Percentiles rank a stretch among this genome's conserved stretches.
Evolutionary conservation across 2,329 filamentous ascomycete genomes (phyloP).

Genomic region (Colletotrichum higginsianum): DNA sequence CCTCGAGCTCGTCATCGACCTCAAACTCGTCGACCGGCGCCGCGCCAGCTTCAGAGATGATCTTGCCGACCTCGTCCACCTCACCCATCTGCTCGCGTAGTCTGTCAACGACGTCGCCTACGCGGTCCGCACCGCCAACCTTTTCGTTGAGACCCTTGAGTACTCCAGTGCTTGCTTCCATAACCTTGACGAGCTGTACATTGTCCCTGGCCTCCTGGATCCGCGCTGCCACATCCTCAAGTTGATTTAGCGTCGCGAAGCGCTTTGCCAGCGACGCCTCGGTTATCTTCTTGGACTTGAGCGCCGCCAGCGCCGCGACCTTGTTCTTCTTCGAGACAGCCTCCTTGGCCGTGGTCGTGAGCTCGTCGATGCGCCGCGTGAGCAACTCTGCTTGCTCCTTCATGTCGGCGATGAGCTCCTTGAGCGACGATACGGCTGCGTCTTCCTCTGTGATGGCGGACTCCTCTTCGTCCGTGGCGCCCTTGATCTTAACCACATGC

Average conservation of each 20-base stretch:
- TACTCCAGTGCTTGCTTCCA: constrained; percentile 83
- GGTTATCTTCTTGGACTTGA: constrained; percentile 86
- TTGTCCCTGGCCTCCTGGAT: constrained; percentile 91
- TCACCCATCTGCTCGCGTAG: constrained; percentile 85
- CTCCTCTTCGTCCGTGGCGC: constrained; percentile 57
- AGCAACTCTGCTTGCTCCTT: constrained; percentile 80
- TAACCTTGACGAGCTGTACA: constrained; percentile 84
- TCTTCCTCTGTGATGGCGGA: constrained; percentile 81
- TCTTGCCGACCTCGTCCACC: constrained; percentile 85
- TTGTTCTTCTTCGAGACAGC: constrained; percentile 82
- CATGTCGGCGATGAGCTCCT: constrained; percentile 82
- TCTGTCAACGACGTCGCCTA: constrained; percentile 82
- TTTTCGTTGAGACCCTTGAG: constrained; percentile 81
- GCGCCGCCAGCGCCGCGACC: constrained; percentile 80
- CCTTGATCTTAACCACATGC: constrained; percentile 81
- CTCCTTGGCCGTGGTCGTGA: constrained; percentile 76
- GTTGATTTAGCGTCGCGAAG: constrained; percentile 80
- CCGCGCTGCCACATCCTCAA: constrained; percentile 86
- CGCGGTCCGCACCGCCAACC: constrained; percentile 82
- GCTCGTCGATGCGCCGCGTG: constrained; percentile 74
- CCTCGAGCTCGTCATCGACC: constrained; percentile 89
- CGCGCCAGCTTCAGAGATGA: constrained; percentile 76
- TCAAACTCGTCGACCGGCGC: constrained; percentile 81
- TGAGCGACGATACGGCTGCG: constrained; percentile 85
- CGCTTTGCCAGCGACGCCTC: constrained; percentile 82